A percentile compares a stretch with the other conserved stretches of the same genome.
These are phyloP conservation scores for Actinomucor elegans DNA, from an alignment of 371 early-diverging fungal genomes.

Conservation along the genomic window DNA sequence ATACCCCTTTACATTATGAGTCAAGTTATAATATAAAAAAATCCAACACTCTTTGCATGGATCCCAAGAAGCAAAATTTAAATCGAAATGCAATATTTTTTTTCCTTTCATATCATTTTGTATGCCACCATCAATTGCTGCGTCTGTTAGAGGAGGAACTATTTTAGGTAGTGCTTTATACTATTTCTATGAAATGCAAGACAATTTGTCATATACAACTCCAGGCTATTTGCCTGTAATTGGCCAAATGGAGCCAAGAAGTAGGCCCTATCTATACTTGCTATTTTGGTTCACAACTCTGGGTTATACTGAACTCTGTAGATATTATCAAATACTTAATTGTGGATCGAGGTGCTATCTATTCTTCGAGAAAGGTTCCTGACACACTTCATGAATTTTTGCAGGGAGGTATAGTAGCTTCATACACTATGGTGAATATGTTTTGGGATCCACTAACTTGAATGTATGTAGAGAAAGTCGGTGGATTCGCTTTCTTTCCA, in stretches of 20 bases:
- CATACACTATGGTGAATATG: background rate
- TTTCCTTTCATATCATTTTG: too few relatives aligned
- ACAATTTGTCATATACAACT: too few relatives aligned
- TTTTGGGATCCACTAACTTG: too few relatives aligned
- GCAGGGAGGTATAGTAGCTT: constrained; percentile 39
- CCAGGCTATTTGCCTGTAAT: constrained; percentile 38
- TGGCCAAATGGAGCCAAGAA: constrained; percentile 42
- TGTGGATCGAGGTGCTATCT: constrained; percentile 34
- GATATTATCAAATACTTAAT: constrained; percentile 36
- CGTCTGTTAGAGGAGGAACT: background rate
- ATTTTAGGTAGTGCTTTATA: background rate
- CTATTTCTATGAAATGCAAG: background rate
- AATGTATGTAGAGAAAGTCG: constrained; percentile 41
- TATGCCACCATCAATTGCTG: too few relatives aligned
- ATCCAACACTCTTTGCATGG: too few relatives aligned
- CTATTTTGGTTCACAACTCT: constrained; percentile 36
- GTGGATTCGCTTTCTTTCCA: constrained; percentile 47
- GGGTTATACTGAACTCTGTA: constrained; percentile 42
- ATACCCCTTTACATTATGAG: too few relatives aligned
- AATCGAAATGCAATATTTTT: too few relatives aligned
- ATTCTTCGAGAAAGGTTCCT: constrained; percentile 46
- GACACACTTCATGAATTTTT: constrained; percentile 33
- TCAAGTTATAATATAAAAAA: too few relatives aligned
- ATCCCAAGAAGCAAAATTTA: too few relatives aligned
- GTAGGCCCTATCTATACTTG: constrained; percentile 43